Conservation (phyloP, 1,284 basidiomycete genomes). For the Leucocoprinus gongylophorus region DNA sequence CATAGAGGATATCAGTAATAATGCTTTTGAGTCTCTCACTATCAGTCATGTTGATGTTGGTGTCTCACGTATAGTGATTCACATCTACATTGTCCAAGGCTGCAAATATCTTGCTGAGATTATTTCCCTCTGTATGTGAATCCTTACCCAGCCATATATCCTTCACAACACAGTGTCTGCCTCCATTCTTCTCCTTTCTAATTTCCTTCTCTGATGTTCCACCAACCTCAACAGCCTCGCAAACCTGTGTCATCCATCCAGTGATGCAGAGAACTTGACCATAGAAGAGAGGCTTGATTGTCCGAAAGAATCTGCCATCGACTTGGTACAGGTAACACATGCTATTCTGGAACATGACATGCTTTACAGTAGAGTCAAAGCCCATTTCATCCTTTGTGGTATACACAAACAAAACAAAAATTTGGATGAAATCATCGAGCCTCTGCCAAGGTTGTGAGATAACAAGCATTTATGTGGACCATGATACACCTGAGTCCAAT, state of each 20-base stretch:
- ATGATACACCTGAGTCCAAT: slow-evolving; percentile 5
- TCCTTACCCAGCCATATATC: slow-evolving; percentile 11
- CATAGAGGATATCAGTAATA: background rate
- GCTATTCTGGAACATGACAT: background rate
- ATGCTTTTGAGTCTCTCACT: background rate
- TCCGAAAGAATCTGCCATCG: slow-evolving; percentile 1
- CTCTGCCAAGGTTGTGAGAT: background rate
- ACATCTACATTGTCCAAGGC: background rate
- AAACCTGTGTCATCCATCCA: slow-evolving; percentile 9
- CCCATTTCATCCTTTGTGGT: slow-evolving; percentile 10
- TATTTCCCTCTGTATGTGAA: slow-evolving; percentile 3
- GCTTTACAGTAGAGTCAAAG: slow-evolving; percentile 5
- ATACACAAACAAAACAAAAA: slow-evolving; percentile 6
- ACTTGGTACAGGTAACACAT: slow-evolving; percentile 4
- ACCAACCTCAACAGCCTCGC: slow-evolving; percentile 6
- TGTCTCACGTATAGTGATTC: no score
- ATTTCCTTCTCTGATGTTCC: background rate
- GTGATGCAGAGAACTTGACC: background rate
- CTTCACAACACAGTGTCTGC: slow-evolving; percentile 6
- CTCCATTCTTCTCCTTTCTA: background rate
- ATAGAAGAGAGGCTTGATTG: background rate
- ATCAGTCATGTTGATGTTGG: background rate
- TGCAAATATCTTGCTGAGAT: slow-evolving; percentile 5
- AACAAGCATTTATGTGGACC: background rate
- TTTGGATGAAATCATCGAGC: background rate